These are phyloP conservation scores for Mortierella sp. DNA, from an alignment of 371 early-diverging fungal species.

Conservation along the genomic window DNA sequence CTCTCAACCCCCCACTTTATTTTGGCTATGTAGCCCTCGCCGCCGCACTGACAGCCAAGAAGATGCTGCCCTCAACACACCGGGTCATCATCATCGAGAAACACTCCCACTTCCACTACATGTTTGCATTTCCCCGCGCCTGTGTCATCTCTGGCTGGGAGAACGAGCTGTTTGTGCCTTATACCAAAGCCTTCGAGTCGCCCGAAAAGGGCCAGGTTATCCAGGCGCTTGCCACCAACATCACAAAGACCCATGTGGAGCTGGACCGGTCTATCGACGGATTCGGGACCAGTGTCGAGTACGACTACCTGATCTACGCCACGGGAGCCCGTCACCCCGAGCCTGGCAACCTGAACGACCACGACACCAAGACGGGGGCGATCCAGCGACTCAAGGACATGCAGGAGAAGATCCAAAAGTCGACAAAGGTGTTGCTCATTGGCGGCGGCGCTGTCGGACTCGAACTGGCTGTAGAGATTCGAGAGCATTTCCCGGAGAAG, in stretches of 20 bases:
- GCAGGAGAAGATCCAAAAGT: constrained; percentile 63
- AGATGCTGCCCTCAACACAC: constrained; percentile 59
- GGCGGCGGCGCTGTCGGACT: constrained; percentile 82
- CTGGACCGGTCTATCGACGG: constrained; percentile 67
- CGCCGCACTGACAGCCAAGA: constrained; percentile 54
- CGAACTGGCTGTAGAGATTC: constrained; percentile 78
- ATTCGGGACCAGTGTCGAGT: constrained; percentile 64
- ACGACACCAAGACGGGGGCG: constrained; percentile 61
- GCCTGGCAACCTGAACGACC: constrained; percentile 62
- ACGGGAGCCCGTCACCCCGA: constrained; percentile 68
- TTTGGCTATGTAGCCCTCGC: constrained; percentile 54
- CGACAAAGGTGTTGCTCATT: constrained; percentile 66
- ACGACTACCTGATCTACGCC: constrained; percentile 69
- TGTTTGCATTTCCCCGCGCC: constrained; percentile 76
- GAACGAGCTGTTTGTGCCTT: constrained; percentile 72
- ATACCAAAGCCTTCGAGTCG: constrained; percentile 61
- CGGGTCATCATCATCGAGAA: constrained; percentile 71
- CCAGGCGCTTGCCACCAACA: constrained; percentile 62
- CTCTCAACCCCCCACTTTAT: not conserved
- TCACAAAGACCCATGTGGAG: constrained; percentile 65
- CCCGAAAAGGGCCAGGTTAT: constrained; percentile 68
- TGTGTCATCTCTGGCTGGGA: constrained; percentile 71
- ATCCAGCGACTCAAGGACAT: constrained; percentile 61
- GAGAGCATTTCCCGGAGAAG: constrained; percentile 74
- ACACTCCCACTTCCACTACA: constrained; percentile 72